Base-by-base conservation (phyloP, 306 rosid species). In the Quercus glauca region DNA sequence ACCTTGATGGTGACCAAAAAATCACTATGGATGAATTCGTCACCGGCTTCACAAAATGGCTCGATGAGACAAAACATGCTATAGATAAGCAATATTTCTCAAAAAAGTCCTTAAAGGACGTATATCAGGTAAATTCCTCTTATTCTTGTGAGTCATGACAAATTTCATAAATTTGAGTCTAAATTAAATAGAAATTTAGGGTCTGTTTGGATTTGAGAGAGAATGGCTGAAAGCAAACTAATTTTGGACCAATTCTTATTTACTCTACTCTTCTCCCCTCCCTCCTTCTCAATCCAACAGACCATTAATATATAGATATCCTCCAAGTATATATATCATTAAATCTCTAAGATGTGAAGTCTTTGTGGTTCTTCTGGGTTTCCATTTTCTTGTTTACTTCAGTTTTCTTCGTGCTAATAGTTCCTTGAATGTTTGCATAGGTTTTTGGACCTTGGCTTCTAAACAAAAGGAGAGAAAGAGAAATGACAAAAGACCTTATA, bases 361-460 rank as follows among this genome's bases (percentile, higher is more conserved):
- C 57, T 12, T 4, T 13, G 35, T 13, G 41, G 29, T 55, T 10
- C 14, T 55, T 19, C 10, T 13, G 6, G 21, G 43, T 51, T 31
- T 69, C 33, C 15, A 69, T 23, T 6, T 29, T 35, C 4, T 37
- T 37, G 45, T 37, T 7, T 37, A 37, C 11, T 37, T 37, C 45
- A 37, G 45, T 37, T 37, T 20, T 17, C 31, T 79, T 80, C 8
- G 1, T 49, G 51, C 63, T 23, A 19, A 41, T 15, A 19, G 33
- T 5, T 7, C 8, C 51, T 45, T 41, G 23, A 73, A 73, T 18
- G 33, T 76, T 35, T 57, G 53, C 33, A 56, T 82, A 89, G 90
- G 87, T 73, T 35, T 86, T 86, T 77, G 85, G 82, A 84, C 91
- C 92, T 45, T 90, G 92, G 91, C 80, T 87, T 55, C 83, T 85